A percentile compares a stretch with the other conserved stretches of the same genome.
These are phyloP conservation scores for Nakazawaea pomicola DNA, from an alignment of 805 yeast species.

Conservation along the genomic window DNA sequence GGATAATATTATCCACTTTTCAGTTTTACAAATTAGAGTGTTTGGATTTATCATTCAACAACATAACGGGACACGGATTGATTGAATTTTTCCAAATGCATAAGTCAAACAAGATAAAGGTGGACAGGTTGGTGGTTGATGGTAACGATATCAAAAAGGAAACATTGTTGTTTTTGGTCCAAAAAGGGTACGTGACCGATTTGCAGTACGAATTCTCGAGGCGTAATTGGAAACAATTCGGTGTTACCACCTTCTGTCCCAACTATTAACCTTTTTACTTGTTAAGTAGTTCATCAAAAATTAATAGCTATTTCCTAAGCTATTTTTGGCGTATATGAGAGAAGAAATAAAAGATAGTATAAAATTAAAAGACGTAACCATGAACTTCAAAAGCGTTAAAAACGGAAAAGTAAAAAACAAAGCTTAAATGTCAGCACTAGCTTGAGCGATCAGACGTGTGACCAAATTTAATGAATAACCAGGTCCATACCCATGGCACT, in stretches of 20 bases:
- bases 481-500: constrained; percentile 78
- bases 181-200: neutral
- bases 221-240: constrained; percentile 4
- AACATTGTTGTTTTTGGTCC: constrained; percentile 3
- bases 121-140: constrained; percentile 4
- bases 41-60: constrained; percentile 9
- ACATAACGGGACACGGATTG: constrained; percentile 11
- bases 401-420: neutral
- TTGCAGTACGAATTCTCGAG: constrained; percentile 2
- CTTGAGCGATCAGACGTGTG: constrained; percentile 29
- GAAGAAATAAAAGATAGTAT: too few relatives aligned
- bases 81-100: constrained; percentile 9
- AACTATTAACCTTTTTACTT: neutral
- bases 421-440: neutral
- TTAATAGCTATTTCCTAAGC: too few relatives aligned
- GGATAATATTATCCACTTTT: neutral
- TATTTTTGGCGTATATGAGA: too few relatives aligned
- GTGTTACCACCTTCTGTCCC: constrained; percentile 6
- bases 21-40: constrained; percentile 1
- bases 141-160: constrained; percentile 10
- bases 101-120: constrained; percentile 1
- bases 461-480: constrained; percentile 48
- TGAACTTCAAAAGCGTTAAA: neutral
- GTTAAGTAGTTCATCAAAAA: too few relatives aligned
- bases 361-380: too few relatives aligned